Evolutionary conservation across 2,329 filamentous ascomycete species (phyloP).

Genomic region (Aspergillus carbonarius): DNA sequence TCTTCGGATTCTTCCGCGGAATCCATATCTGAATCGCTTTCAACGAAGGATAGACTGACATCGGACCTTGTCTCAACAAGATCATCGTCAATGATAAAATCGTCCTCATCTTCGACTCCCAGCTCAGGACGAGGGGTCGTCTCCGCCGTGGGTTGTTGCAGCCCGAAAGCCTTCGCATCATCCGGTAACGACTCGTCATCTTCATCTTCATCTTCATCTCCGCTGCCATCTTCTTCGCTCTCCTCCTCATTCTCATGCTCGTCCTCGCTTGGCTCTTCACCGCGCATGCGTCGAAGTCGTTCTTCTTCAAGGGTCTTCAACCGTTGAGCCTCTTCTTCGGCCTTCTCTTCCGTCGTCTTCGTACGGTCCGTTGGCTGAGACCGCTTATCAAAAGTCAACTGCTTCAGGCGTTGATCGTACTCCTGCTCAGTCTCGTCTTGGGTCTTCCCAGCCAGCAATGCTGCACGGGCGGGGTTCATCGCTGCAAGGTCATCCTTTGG

Average conservation of each 20-base stretch:
- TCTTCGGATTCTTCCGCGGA: constrained; percentile 57
- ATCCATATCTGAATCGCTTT: constrained; percentile 56
- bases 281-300: constrained; percentile 81
- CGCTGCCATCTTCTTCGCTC: constrained; percentile 35
- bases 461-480: constrained; percentile 64
- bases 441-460: constrained; percentile 60
- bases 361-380: constrained; percentile 83
- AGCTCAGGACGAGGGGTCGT: constrained; percentile 46
- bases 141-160: constrained; percentile 52
- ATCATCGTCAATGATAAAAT: constrained; percentile 87
- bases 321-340: constrained; percentile 71
- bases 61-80: constrained; percentile 78
- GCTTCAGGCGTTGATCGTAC: constrained; percentile 80
- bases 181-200: constrained; percentile 52
- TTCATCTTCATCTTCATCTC: constrained; percentile 44
- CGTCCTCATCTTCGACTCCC: constrained; percentile 88
- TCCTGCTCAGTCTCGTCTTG: constrained; percentile 74
- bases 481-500: constrained; percentile 46
- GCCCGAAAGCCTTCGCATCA: constrained; percentile 62
- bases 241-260: constrained; percentile 55
- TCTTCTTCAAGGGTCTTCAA: constrained; percentile 81
- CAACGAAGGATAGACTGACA: constrained; percentile 42
- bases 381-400: constrained; percentile 79
- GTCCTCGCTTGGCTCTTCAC: constrained; percentile 68
- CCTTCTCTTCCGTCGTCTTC: constrained; percentile 86